phyloP scores from a whole-genome alignment of 2,329 filamentous ascomycete species.

The Paradendryphiella salina region DNA sequence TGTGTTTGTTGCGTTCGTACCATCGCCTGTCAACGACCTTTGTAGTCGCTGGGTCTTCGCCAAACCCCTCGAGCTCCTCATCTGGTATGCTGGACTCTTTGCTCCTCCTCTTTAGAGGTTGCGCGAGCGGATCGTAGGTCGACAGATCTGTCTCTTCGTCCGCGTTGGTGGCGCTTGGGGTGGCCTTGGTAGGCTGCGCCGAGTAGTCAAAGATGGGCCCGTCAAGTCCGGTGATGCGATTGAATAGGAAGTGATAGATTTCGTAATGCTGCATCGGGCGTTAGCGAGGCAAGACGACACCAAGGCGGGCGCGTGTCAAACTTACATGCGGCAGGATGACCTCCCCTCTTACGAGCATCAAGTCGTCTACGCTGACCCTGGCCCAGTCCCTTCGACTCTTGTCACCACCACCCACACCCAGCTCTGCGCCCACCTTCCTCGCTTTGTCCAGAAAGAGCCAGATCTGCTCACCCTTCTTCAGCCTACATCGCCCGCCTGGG shows the following conservation, averaged over 20 bases:
- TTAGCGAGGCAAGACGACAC: slow-evolving; percentile 14
- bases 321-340: slow-evolving; percentile 90
- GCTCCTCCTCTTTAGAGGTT: slow-evolving; percentile 41
- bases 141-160: slow-evolving; percentile 27
- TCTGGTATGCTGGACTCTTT: slow-evolving; percentile 51
- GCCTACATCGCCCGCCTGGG: slow-evolving; percentile 77
- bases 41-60: slow-evolving; percentile 77
- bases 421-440: slow-evolving; percentile 83
- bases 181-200: slow-evolving; percentile 52
- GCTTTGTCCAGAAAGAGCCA: slow-evolving; percentile 94
- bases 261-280: slow-evolving; percentile 76
- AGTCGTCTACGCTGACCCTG: slow-evolving; percentile 87
- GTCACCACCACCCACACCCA: slow-evolving; percentile 67
- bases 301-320: slow-evolving; percentile 1
- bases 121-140: slow-evolving; percentile 50
- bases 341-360: slow-evolving; percentile 88
- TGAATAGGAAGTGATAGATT: slow-evolving; percentile 95
- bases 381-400: slow-evolving; percentile 84
- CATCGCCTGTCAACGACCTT: slow-evolving; percentile 95
- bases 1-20: slow-evolving; percentile 98
- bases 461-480: slow-evolving; percentile 90
- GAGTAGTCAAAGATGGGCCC: slow-evolving; percentile 79
- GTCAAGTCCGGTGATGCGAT: slow-evolving; percentile 75
- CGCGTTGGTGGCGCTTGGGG: slow-evolving; percentile 29
- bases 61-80: slow-evolving; percentile 66